A percentile compares a stretch with the other conserved stretches of the same genome.
These are phyloP conservation scores for Eremochloa ophiuroides DNA, from an alignment of 176 grass and related monocot genomes.

Conservation along the genomic window DNA sequence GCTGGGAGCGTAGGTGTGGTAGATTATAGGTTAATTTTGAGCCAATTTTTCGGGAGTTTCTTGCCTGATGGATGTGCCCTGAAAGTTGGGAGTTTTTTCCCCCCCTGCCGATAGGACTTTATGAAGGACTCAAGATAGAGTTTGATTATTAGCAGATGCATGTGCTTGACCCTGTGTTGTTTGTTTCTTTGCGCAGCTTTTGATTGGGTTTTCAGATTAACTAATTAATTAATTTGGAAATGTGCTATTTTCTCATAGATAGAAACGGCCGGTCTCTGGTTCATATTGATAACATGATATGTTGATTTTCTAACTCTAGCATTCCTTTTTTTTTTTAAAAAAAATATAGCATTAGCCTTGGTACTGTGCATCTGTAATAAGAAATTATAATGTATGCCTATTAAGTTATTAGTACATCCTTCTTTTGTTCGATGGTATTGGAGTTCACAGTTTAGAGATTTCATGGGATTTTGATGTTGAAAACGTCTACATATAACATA, in stretches of 20 bases:
- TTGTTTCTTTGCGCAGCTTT: not conserved
- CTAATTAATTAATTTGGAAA: not conserved
- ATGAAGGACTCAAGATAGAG: not conserved
- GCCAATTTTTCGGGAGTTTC: not conserved
- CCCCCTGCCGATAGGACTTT: not conserved
- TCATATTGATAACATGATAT: not conserved
- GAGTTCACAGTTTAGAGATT: not conserved
- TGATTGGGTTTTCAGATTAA: not conserved
- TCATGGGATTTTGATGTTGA: not conserved
- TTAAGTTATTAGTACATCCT: not conserved
- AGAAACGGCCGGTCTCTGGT: not conserved
- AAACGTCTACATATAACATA: not conserved
- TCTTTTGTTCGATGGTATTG: not conserved
- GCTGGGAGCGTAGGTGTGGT: not conserved
- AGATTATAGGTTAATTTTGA: not conserved
- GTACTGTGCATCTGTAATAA: not conserved
- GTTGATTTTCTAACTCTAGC: too few relatives aligned
- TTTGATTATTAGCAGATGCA: not conserved
- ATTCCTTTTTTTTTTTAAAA: too few relatives aligned
- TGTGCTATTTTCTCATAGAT: not conserved
- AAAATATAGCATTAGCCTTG: not conserved
- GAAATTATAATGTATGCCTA: not conserved
- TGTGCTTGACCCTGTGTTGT: not conserved
- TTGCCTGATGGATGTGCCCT: not conserved
- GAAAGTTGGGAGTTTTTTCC: not conserved